phyloP scores from a whole-genome alignment of 1,284 basidiomycete genomes.

The Ustilago esculenta region DNA sequence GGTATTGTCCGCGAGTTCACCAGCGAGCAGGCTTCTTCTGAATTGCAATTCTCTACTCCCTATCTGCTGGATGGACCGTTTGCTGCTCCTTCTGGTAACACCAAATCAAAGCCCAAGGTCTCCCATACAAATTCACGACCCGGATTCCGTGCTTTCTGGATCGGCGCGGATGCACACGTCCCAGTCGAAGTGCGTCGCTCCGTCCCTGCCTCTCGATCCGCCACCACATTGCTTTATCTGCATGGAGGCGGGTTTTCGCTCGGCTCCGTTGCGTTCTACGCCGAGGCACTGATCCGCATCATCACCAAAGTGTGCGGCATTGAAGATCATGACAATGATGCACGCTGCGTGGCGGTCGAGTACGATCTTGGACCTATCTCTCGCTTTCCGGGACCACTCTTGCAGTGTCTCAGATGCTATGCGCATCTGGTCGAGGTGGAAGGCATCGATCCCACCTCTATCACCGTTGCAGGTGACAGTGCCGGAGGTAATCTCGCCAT shows the following conservation, averaged over 20 bases:
- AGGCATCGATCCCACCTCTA: constrained; percentile 49
- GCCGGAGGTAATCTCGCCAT: constrained; percentile 64
- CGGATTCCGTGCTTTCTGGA: constrained; percentile 61
- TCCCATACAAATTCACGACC: constrained; percentile 13
- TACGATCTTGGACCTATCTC: constrained; percentile 60
- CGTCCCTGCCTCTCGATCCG: constrained; percentile 30
- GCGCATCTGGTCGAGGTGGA: constrained; percentile 64
- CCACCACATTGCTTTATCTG: constrained; percentile 60
- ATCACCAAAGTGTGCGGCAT: constrained; percentile 53
- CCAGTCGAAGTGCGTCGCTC: constrained; percentile 35
- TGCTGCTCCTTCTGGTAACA: background rate
- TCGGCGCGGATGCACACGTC: constrained; percentile 49
- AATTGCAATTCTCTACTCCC: background rate
- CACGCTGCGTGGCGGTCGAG: constrained; percentile 63
- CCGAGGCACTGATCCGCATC: constrained; percentile 63
- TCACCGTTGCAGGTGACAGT: constrained; percentile 64
- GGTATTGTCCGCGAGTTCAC: constrained; percentile 52
- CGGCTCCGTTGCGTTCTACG: constrained; percentile 65
- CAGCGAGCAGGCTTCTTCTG: constrained; percentile 6
- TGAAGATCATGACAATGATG: constrained; percentile 41
- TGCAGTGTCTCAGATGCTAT: constrained; percentile 65
- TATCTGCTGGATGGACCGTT: too few relatives aligned
- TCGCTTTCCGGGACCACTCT: constrained; percentile 58
- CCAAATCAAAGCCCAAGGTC: background rate
- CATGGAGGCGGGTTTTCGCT: constrained; percentile 66